These are phyloP conservation scores for Polyporus arcularius DNA, from an alignment of 768 basidiomycete species.

Conservation along the genomic window DNA sequence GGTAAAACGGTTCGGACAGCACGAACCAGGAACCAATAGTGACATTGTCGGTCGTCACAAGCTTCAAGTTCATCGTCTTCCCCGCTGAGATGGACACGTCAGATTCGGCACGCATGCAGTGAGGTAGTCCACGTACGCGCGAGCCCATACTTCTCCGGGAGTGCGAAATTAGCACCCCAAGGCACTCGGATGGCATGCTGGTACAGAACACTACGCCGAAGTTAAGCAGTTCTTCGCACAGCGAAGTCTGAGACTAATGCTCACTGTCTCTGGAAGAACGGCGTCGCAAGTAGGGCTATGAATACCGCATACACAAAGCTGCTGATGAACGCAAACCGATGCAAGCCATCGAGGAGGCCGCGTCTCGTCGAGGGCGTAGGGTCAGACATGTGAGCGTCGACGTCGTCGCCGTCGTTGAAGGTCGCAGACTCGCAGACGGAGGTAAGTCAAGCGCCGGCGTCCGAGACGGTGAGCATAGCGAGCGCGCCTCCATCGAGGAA, in stretches of 20 bases:
- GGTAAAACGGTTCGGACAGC: slow-evolving; percentile 67
- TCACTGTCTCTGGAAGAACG: slow-evolving; percentile 29
- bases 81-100: slow-evolving; percentile 51
- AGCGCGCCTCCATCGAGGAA: too few relatives aligned
- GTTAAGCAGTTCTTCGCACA: slow-evolving; percentile 24
- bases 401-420: not conserved
- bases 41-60: slow-evolving; percentile 76
- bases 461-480: too few relatives aligned
- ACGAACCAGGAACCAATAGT: slow-evolving; percentile 86
- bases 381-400: slow-evolving; percentile 1
- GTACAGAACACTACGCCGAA: slow-evolving; percentile 54
- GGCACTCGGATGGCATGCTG: slow-evolving; percentile 70
- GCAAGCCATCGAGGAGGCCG: slow-evolving; percentile 30
- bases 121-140: slow-evolving; percentile 56
- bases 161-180: slow-evolving; percentile 58
- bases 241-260: not conserved
- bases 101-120: not conserved
- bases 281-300: slow-evolving; percentile 53
- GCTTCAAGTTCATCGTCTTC: slow-evolving; percentile 71
- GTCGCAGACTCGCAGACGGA: not conserved
- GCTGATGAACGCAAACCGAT: slow-evolving; percentile 39
- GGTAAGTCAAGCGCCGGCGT: too few relatives aligned
- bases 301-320: slow-evolving; percentile 55
- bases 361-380: not conserved
- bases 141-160: slow-evolving; percentile 78